These are phyloP conservation scores for Saccharomyces hybrid DNA, from an alignment of 1,139 yeast genomes.

Conservation along the genomic window DNA sequence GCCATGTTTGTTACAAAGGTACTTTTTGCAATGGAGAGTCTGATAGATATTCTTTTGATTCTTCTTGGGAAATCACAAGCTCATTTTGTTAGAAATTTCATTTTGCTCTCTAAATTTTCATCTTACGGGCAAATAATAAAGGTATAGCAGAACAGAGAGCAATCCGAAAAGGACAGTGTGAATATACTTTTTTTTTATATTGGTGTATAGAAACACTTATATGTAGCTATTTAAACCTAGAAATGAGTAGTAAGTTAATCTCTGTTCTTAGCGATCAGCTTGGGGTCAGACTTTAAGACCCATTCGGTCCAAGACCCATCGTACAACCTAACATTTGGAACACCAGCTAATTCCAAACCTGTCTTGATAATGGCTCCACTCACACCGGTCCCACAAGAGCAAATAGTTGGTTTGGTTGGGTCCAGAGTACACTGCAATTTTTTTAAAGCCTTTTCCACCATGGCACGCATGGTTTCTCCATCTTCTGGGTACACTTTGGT, in stretches of 20 bases:
- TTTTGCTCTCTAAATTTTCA: neutral
- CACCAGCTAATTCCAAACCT: constrained; percentile 56
- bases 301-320: constrained; percentile 90
- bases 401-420: constrained; percentile 55
- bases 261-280: constrained; percentile 29
- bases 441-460: constrained; percentile 18
- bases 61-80: neutral
- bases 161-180: neutral
- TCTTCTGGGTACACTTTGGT: constrained; percentile 38
- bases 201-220: neutral
- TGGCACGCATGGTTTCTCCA: constrained; percentile 14
- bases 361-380: constrained; percentile 78
- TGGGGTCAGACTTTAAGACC: constrained; percentile 33
- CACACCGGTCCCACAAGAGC: constrained; percentile 94
- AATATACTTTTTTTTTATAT: neutral
- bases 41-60: neutral
- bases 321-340: constrained; percentile 54
- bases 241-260: constrained; percentile 7
- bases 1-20: constrained; percentile 11
- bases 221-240: neutral
- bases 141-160: too few relatives aligned
- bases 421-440: constrained; percentile 31
- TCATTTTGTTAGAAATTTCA: neutral
- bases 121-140: neutral
- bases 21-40: neutral